These are phyloP conservation scores for Arachnopeziza araneosa DNA, from an alignment of 2,329 filamentous ascomycete species.

Conservation along the genomic window DNA sequence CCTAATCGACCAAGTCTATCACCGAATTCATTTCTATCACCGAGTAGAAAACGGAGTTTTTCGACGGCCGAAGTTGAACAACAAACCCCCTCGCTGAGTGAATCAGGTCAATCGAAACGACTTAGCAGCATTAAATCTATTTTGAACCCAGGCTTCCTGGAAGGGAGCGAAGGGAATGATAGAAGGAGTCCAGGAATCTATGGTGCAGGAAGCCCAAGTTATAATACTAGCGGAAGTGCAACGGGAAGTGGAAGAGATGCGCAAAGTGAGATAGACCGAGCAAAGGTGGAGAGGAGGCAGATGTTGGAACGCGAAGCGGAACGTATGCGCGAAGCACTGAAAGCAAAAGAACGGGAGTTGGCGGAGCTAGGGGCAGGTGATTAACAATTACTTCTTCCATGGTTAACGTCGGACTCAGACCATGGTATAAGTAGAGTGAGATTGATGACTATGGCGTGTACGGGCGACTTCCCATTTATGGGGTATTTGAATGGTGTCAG, in stretches of 20 bases:
- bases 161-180: conserved; percentile 9
- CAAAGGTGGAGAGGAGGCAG: conserved; percentile 57
- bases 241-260: conserved; percentile 31
- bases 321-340: conserved; percentile 49
- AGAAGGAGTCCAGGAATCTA: conserved; percentile 15
- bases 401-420: neutral
- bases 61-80: conserved; percentile 52
- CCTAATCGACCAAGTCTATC: conserved; percentile 53
- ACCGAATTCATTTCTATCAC: conserved; percentile 54
- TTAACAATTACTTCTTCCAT: neutral
- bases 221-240: conserved; percentile 16
- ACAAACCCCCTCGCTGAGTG: conserved; percentile 12
- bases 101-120: conserved; percentile 44
- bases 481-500: no score
- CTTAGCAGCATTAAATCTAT: conserved; percentile 73
- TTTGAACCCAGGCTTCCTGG: conserved; percentile 49
- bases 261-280: conserved; percentile 41
- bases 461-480: no score
- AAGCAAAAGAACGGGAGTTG: conserved; percentile 29
- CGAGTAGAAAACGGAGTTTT: conserved; percentile 62
- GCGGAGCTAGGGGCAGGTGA: conserved; percentile 20
- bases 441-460: neutral
- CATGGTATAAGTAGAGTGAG: neutral
- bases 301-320: conserved; percentile 69
- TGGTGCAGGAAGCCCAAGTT: conserved; percentile 3